phyloP scores from a whole-genome alignment of 2,329 filamentous ascomycete genomes.

The Xylaria hypoxylon region DNA sequence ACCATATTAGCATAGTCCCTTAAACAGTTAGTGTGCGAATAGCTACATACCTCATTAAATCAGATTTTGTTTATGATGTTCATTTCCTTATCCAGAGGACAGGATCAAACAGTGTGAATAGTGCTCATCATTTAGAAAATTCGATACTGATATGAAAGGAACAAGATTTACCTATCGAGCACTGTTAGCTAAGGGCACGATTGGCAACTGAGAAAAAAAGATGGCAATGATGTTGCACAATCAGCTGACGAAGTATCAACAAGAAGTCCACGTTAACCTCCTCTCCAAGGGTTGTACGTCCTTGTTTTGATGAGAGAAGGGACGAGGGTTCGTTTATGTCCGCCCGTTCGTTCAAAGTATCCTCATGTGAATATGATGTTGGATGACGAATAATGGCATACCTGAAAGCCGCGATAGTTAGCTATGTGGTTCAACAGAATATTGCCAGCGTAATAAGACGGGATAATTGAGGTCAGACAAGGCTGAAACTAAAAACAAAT shows the following conservation, averaged over 20 bases:
- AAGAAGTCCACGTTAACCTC: constrained; percentile 64
- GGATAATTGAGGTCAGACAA: constrained; percentile 67
- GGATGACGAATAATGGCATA: constrained; percentile 51
- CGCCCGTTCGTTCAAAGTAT: constrained; percentile 77
- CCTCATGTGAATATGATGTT: constrained; percentile 61
- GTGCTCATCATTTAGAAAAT: constrained; percentile 51
- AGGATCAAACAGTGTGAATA: constrained; percentile 57
- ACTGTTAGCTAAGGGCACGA: constrained; percentile 47
- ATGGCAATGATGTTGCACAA: constrained; percentile 50
- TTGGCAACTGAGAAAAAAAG: constrained; percentile 17
- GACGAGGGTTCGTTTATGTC: constrained; percentile 71
- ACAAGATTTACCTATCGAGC: constrained; percentile 46
- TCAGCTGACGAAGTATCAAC: constrained; percentile 77
- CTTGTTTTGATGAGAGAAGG: constrained; percentile 64
- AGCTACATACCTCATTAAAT: constrained; percentile 54
- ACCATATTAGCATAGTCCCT: constrained; percentile 36
- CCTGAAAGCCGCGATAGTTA: constrained; percentile 53
- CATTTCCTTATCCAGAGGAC: constrained; percentile 51
- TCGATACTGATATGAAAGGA: background rate
- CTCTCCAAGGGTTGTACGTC: constrained; percentile 72
- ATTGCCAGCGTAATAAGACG: constrained; percentile 39
- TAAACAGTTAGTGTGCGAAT: background rate
- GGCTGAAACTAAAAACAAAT: constrained; percentile 75
- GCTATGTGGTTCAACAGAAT: constrained; percentile 23
- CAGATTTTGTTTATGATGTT: constrained; percentile 52